A percentile compares a stretch with the other conserved stretches of the same genome.
Evolutionary conservation across 805 yeast genomes (phyloP).

Genomic region (Ogataea siamensis): DNA sequence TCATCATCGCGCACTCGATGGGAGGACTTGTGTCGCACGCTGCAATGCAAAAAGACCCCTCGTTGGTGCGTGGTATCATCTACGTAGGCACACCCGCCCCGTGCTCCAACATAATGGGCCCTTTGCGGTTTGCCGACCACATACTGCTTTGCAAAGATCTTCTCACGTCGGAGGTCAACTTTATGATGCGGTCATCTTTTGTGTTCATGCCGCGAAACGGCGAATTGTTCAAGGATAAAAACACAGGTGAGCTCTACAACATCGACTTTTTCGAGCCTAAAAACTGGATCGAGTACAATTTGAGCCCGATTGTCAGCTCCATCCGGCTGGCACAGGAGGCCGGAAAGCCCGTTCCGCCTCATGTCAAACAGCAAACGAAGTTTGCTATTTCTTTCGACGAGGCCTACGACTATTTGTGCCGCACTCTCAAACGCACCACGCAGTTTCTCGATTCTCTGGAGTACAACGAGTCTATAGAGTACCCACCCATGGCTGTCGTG

Average conservation of each 20-base stretch:
- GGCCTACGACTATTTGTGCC: conserved; percentile 60
- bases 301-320: conserved; percentile 68
- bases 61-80: conserved; percentile 67
- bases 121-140: conserved; percentile 77
- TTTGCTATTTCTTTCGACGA: conserved; percentile 47
- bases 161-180: conserved; percentile 76
- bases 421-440: conserved; percentile 60
- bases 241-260: conserved; percentile 55
- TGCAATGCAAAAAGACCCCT: conserved; percentile 66
- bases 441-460: conserved; percentile 55
- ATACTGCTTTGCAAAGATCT: conserved; percentile 72
- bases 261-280: conserved; percentile 79
- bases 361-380: conserved; percentile 29
- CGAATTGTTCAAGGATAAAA: conserved; percentile 62
- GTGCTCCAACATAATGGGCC: conserved; percentile 85
- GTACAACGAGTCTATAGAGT: conserved; percentile 45
- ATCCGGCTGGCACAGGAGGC: conserved; percentile 32
- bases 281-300: conserved; percentile 71
- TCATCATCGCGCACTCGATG: conserved; percentile 89
- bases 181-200: conserved; percentile 84
- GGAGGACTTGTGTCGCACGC: conserved; percentile 88
- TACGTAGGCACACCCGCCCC: conserved; percentile 84
- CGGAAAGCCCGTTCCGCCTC: conserved; percentile 16
- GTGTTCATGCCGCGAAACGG: conserved; percentile 77
- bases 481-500: conserved; percentile 83